Evolutionary conservation across 2,329 filamentous ascomycete species (phyloP).

Genomic region (Aureobasidium musti): DNA sequence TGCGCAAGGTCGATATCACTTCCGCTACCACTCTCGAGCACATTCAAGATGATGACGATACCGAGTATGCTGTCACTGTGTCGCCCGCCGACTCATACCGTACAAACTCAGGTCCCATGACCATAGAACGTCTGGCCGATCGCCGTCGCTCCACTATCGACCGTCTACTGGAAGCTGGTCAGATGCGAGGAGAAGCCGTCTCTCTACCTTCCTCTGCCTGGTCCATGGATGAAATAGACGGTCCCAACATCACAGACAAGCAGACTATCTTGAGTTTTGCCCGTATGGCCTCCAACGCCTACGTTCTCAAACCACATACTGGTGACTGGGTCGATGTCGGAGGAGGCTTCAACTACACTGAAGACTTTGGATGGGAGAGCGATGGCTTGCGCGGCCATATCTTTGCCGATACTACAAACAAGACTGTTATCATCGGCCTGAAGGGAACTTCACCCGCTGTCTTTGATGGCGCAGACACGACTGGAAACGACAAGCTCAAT

Average conservation of each 20-base stretch:
- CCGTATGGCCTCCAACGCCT: constrained; percentile 86
- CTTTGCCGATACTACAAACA: constrained; percentile 82
- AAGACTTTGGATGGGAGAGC: constrained; percentile 87
- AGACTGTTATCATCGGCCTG: constrained; percentile 84
- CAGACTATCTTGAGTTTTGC: constrained; percentile 81
- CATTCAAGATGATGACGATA: constrained; percentile 9
- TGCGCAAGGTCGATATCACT: constrained; percentile 71
- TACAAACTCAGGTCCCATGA: constrained; percentile 64
- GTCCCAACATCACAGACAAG: constrained; percentile 83
- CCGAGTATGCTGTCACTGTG: background rate
- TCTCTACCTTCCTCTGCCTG: constrained; percentile 73
- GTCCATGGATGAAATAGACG: constrained; percentile 75
- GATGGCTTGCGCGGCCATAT: constrained; percentile 92
- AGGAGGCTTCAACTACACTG: constrained; percentile 77
- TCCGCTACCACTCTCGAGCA: constrained; percentile 3
- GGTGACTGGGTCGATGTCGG: constrained; percentile 84
- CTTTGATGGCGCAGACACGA: constrained; percentile 95
- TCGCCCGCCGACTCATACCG: constrained; percentile 45
- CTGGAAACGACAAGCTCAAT: constrained; percentile 95
- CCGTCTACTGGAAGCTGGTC: constrained; percentile 71
- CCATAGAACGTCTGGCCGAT: constrained; percentile 80
- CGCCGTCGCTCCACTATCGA: constrained; percentile 75
- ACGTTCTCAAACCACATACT: constrained; percentile 70
- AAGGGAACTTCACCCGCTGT: constrained; percentile 86
- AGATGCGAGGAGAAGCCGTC: constrained; percentile 66